Conservation (phyloP, 177 flowering plant species). For the Tripterygium wilfordii region DNA sequence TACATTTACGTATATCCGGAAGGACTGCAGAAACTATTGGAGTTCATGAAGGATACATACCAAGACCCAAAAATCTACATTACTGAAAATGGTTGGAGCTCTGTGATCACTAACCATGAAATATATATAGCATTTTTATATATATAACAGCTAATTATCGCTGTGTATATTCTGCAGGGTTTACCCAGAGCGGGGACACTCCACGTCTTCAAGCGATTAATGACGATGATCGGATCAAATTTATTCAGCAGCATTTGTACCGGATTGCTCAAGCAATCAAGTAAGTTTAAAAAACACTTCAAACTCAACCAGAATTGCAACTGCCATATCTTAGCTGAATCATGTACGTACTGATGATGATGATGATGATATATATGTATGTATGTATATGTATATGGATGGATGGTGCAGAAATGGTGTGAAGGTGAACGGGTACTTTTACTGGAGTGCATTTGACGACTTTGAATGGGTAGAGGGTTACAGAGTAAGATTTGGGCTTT, state of each 20-base stretch:
- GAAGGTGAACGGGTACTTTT: slow-evolving; percentile 15
- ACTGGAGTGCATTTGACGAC: slow-evolving; percentile 13
- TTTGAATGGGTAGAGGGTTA: slow-evolving; percentile 16
- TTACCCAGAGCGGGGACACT: background rate
- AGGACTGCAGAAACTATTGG: slow-evolving; percentile 17
- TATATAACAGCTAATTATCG: no score
- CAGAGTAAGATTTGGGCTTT: slow-evolving; percentile 11
- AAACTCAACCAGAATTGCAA: no score
- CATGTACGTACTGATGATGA: no score
- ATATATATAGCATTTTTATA: background rate
- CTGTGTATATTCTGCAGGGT: slow-evolving; percentile 5
- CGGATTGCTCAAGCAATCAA: background rate
- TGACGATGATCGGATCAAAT: slow-evolving; percentile 1
- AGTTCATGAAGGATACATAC: slow-evolving; percentile 11
- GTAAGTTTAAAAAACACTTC: background rate
- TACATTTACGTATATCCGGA: slow-evolving; percentile 15
- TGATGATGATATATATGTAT: no score
- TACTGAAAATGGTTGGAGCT: slow-evolving; percentile 22
- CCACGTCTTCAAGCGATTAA: background rate
- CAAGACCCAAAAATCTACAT: slow-evolving; percentile 18
- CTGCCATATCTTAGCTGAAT: no score
- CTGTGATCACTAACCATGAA: background rate
- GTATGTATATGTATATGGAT: no score
- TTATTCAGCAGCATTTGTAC: slow-evolving; percentile 3
- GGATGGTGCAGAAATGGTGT: slow-evolving; percentile 12